Evolutionary conservation across 1,284 basidiomycete genomes (phyloP), one percentile per base, ranked within the genome.

Genomic region (Fomitiporia mediterranea): DNA sequence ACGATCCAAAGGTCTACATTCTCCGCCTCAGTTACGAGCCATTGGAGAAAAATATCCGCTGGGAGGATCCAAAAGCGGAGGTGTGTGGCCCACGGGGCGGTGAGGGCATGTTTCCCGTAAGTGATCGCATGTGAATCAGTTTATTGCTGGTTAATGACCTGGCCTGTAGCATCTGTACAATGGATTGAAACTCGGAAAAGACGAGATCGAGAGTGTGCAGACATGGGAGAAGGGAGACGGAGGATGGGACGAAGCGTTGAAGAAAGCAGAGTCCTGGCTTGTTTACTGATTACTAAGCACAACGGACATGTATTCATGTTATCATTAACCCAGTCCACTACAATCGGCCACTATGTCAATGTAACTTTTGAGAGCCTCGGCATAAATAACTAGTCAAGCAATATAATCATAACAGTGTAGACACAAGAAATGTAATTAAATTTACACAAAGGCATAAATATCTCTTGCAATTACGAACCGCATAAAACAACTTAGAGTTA

Each of bases 161-260:
- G n/a, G n/a, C 38, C 21, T 28, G 9, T 39, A 54, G 21, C 82
- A 84, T 64, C 65, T 86, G 50, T 81, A 82, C 63, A 80, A 78
- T 43, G 74, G 71, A 19, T 69, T 75, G 21, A 67, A 63, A 44
- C 65, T 76, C 17, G 76, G 75, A 28, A 71, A 67, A 34, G 65
- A 65, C 9, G 76, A 79, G 62, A 69, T 79, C 11, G 74, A 77
- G 53, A 72, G 72, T 56, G 68, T 78, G 17, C 69, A 66, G 23
- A 63, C 67, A 42, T 74, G 73, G 69, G 67, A 71, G 56, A 70
- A 69, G 51, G 43, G 44, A 6, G 61, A 68, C 21, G 67, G 63
- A 57, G 66, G 61, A 17, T 78, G 76, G 76, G 69, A 73, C 32
- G 61, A 58, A 11, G 66, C 69, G 2, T 63, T 77, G 35, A 63